Evolutionary conservation across 169 alveolate species (phyloP), one percentile per base, ranked within the genome.

Genomic region (Cyclospora cayetanensis): DNA sequence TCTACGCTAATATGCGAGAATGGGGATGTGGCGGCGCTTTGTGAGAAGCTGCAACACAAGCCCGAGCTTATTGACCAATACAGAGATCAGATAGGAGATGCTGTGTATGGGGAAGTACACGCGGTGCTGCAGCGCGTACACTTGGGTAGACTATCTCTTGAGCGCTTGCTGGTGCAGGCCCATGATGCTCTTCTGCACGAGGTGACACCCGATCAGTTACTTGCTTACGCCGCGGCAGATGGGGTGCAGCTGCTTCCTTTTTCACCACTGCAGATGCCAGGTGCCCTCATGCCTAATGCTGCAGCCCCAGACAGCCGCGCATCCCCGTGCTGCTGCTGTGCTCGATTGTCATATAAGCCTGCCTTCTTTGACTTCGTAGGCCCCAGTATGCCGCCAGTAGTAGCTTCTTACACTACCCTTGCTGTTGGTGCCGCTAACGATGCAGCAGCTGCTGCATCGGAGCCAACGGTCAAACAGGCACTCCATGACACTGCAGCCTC

Each of bases 31-130:
- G 83, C 3, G 50, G 83, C 25, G 50, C 34, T 70, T 25, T 70
- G 83, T 20, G 46, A 4, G 27, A 2, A 12, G 46, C 53, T 39
- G 46, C 53, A 15, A 27, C 53, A 70, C 31, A 15, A 34, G 53
- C 83, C 83, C 0, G 55, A 35, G 83, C 83, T 70, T 29, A 29
- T 70, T 4, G 43, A 70, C 27, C 31, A 9, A 53, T 70, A 9
- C 46, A 70, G 83, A 27, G 11, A 39, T 7, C 29, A 12, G 22
- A 12, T 70, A 15, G 83, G 83, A 4, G 83, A 70, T 35, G 83
- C 83, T 50, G 83, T 70, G 83, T 70, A 70, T 70, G 83, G 83
- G 83, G 83, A 70, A 53, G 83, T 70, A 53, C 83, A 70, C 37
- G 50, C 55, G 22, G 83, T 70, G 83, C 83, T 70, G 83, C 83